Conservation (phyloP, 768 basidiomycete genomes). For the Tylopilus plumbeoviolaceoides region DNA sequence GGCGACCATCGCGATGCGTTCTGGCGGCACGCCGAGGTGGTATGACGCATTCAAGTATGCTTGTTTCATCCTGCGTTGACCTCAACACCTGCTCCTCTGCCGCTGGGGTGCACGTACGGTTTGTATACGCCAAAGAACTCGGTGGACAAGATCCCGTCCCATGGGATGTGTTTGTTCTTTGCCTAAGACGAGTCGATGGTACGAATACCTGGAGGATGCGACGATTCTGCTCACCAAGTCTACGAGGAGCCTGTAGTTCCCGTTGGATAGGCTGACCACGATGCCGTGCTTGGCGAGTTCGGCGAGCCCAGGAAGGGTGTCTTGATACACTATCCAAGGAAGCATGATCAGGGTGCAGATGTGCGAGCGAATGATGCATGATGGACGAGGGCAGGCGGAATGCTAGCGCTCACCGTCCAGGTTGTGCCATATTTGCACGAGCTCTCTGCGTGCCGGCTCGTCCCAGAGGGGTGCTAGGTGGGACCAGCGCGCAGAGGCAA, state of each 20-base stretch:
- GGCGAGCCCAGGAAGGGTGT: conserved; percentile 45
- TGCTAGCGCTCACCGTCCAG: conserved; percentile 39
- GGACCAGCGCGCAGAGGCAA: conserved; percentile 47
- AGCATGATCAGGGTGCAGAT: neutral
- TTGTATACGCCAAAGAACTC: conserved; percentile 63
- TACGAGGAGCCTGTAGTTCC: conserved; percentile 54
- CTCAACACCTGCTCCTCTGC: neutral
- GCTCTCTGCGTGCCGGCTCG: conserved; percentile 37
- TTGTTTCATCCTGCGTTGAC: conserved; percentile 34
- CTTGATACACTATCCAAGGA: conserved; percentile 48
- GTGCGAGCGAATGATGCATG: too few species aligned
- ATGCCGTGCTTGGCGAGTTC: conserved; percentile 48
- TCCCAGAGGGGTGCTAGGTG: conserved; percentile 44
- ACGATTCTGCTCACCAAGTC: conserved; percentile 45
- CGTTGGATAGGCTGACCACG: conserved; percentile 58
- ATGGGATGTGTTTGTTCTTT: conserved; percentile 56
- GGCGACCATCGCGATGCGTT: conserved; percentile 60
- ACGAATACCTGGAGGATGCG: too few species aligned
- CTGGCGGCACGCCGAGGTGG: conserved; percentile 43
- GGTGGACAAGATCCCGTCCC: conserved; percentile 59
- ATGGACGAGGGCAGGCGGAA: neutral
- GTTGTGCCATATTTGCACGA: conserved; percentile 59
- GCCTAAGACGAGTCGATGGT: conserved; percentile 36
- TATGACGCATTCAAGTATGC: conserved; percentile 47
- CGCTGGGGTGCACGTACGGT: conserved; percentile 42